Evolutionary conservation across 2,329 filamentous ascomycete genomes (phyloP), one percentile per base, ranked within the genome.

Genomic region (Ascochyta pisi): DNA sequence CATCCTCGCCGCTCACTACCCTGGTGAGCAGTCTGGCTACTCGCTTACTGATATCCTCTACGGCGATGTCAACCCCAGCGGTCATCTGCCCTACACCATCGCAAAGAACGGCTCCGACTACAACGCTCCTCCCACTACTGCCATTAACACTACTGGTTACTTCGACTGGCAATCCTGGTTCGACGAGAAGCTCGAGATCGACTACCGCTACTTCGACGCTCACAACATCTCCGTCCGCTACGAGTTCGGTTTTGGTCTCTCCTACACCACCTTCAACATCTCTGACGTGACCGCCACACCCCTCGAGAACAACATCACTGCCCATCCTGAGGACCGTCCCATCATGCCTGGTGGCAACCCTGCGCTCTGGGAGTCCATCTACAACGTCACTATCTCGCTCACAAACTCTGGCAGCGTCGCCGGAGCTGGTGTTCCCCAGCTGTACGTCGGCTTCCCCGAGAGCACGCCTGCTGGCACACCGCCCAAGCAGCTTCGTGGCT

Each of bases 61-160:
- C 56, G 93, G 93, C 7, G 83, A 89, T 23, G 83, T 87, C 10
- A 94, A 92, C 67, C 88, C 88, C 0, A 91, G 86, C 45, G 92
- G 93, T 19, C 89, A 90, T 54, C 79, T 97, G 2, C 92, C 93
- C 0, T 96, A 96, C 76, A 96, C 92, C 1, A 89, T 96, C 41
- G 91, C 90, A 9, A 87, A 87, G 66, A 82, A 81, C 1, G 79
- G 89, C 1, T 79, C 83, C 27, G 91, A 96, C 71, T 94, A 95
- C 66, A 65, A 69, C 24, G 69, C 69, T 3, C 70, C 84, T 0
- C 73, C 76, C 23, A 76, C 66, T 19, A 73, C 70, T 16, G 75
- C 71, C 34, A 73, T 73, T 45, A 78, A 78, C 61, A 76, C 73
- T 9, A 73, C 67, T 12, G 74, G 76, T 43, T 68, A 68, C 24